phyloP scores from a whole-genome alignment of 768 basidiomycete genomes.

The Sarcomyxa edulis region DNA sequence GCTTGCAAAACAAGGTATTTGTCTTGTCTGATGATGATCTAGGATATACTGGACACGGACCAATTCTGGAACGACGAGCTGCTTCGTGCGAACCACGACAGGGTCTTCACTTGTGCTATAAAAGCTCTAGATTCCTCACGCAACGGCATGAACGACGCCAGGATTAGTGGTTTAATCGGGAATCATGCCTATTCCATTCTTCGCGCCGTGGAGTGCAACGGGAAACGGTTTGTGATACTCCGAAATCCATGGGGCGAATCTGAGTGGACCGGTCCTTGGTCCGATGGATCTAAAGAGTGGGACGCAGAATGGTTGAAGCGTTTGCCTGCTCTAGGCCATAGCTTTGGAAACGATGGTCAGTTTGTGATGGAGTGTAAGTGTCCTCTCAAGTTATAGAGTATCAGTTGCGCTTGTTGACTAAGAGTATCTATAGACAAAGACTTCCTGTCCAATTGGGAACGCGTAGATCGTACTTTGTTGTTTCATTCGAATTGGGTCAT shows the following conservation, averaged over 20 bases:
- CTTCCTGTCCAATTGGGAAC: slow-evolving; percentile 40
- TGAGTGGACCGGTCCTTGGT: slow-evolving; percentile 51
- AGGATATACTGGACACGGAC: slow-evolving; percentile 47
- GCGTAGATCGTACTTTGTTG: slow-evolving; percentile 41
- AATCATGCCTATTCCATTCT: slow-evolving; percentile 49
- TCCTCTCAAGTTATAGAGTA: too few species aligned
- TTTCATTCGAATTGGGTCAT: slow-evolving; percentile 48
- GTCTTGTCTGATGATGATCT: too few species aligned
- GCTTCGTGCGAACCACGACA: slow-evolving; percentile 36
- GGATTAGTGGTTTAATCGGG: slow-evolving; percentile 33
- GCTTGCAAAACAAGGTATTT: too few species aligned
- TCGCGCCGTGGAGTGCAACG: slow-evolving; percentile 37
- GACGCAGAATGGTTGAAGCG: slow-evolving; percentile 42
- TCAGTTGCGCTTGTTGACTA: too few species aligned
- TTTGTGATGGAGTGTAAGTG: slow-evolving; percentile 51
- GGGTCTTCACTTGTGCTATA: slow-evolving; percentile 45
- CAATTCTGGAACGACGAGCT: slow-evolving; percentile 49
- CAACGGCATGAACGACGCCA: slow-evolving; percentile 16
- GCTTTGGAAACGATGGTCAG: slow-evolving; percentile 47
- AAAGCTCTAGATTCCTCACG: slow-evolving; percentile 22
- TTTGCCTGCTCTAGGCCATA: slow-evolving; percentile 35
- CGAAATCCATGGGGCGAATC: slow-evolving; percentile 49
- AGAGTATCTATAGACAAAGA: slow-evolving; percentile 48
- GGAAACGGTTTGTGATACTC: slow-evolving; percentile 46
- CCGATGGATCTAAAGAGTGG: slow-evolving; percentile 56